Base-by-base conservation (phyloP, 2,329 filamentous ascomycete genomes). In the Curvularia verruculosa region DNA sequence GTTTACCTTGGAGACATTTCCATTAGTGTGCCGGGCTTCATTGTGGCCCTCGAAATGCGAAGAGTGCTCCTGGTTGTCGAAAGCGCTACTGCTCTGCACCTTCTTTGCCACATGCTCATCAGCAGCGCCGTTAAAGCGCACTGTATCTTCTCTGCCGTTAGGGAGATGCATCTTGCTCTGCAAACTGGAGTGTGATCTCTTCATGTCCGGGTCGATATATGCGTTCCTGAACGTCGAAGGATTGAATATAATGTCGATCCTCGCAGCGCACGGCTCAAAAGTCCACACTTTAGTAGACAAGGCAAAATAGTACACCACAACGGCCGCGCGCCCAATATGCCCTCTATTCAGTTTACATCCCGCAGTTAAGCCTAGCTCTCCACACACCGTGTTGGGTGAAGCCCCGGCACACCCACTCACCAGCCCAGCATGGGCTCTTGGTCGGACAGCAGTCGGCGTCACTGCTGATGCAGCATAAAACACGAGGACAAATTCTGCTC, bases 231-330 rank as follows among this genome's bases (percentile, higher is more conserved):
- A 50, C 9, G 23, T 47, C 23, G 49, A 45, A 40, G 49, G 31
- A 29, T 45, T 41, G 47, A 37, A 59, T 43, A 49, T 56, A 39
- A 57, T 19, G 54, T 28, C 29, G 47, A 49, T 53, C 40, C 53
- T 58, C 55, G 6, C 39, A 52, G 39, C 21, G 43, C 39, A 36
- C 54, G 57, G 52, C 36, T 56, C 37, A 58, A 57, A 39, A 58
- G 2, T 15, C 56, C 60, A 29, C 61, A 54, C 56, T 39, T 57
- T 59, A 58, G 54, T 68, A 66, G 49, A 65, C 59, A n/a, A 59
- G 49, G 53, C 63, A 67, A 60, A 71, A 70, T n/a, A n/a, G 66
- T 7, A 26, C 63, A 68, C 59, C 24, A 47, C 37, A 52, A 54
- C n/a, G 51, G 29, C 44, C 56, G 43, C 54, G 46, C 56, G 43